Evolutionary conservation across 2,329 filamentous ascomycete species (phyloP).

Genomic region (Aspergillus intermedius): DNA sequence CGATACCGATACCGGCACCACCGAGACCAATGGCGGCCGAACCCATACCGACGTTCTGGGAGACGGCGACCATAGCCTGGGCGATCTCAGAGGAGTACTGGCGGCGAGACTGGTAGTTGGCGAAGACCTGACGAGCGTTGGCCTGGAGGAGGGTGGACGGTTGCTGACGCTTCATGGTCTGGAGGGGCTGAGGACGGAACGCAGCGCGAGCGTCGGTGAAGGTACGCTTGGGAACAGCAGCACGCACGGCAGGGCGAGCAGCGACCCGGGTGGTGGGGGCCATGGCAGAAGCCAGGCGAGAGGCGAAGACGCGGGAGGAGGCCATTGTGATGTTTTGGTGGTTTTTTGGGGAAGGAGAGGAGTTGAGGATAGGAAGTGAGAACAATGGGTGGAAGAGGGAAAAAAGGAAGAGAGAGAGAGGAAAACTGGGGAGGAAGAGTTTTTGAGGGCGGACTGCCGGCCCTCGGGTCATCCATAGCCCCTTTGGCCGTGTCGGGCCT

Average conservation of each 20-base stretch:
- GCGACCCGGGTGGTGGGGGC: conserved; percentile 71
- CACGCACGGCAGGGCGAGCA: conserved; percentile 67
- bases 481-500: background rate
- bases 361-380: conserved; percentile 16
- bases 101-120: conserved; percentile 58
- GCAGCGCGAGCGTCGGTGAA: conserved; percentile 48
- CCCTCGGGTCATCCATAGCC: background rate
- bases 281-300: conserved; percentile 62
- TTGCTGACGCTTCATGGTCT: conserved; percentile 70
- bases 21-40: conserved; percentile 85
- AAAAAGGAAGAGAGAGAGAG: conserved; percentile 13
- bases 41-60: conserved; percentile 86
- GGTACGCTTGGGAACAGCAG: conserved; percentile 66
- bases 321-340: conserved; percentile 61
- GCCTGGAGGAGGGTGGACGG: conserved; percentile 59
- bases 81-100: conserved; percentile 85
- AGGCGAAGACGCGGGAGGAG: conserved; percentile 68
- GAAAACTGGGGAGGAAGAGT: conserved; percentile 26
- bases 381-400: conserved; percentile 10
- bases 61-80: conserved; percentile 78
- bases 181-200: conserved; percentile 49
- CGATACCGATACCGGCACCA: conserved; percentile 91
- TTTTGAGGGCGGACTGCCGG: conserved; percentile 1
- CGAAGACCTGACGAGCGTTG: conserved; percentile 56
- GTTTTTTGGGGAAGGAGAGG: conserved; percentile 16